These are phyloP conservation scores for Euphorbia neoarborescens DNA, from an alignment of 441 rosid genomes.

Conservation along the genomic window DNA sequence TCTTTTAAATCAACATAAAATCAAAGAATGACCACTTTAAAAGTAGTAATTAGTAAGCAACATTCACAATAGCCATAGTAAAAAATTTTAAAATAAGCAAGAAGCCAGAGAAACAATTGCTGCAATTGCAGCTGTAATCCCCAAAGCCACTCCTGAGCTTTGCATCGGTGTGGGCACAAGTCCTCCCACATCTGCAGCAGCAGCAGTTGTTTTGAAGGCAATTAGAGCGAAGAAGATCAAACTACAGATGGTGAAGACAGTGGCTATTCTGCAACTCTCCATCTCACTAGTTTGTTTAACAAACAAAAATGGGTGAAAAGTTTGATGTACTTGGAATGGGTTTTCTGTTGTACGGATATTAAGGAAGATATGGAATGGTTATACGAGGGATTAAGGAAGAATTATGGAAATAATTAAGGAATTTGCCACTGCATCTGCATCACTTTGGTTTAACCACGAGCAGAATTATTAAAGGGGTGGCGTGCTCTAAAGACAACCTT, in stretches of 20 bases:
- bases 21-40: conserved; percentile 9
- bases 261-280: conserved; percentile 25
- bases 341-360: not conserved
- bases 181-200: conserved; percentile 23
- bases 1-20: not conserved
- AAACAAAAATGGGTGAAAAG: not conserved
- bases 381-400: not conserved
- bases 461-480: conserved; percentile 23
- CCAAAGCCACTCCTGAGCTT: conserved; percentile 22
- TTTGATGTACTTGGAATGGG: not conserved
- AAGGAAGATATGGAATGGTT: not conserved
- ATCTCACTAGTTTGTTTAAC: conserved; percentile 14
- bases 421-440: conserved; percentile 24
- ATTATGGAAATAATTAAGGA: conserved; percentile 11
- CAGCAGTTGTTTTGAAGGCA: conserved; percentile 13
- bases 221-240: conserved; percentile 18
- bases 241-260: conserved; percentile 23
- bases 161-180: conserved; percentile 30
- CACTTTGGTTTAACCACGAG: conserved; percentile 26
- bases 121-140: conserved; percentile 26
- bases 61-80: not conserved
- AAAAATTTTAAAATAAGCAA: conserved; percentile 24
- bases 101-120: conserved; percentile 22
- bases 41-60: not conserved
- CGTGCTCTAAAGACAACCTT: no score